Conservation (phyloP, 192 early-diverging fungal species). For the Jimgerdemannia flammicorona region DNA sequence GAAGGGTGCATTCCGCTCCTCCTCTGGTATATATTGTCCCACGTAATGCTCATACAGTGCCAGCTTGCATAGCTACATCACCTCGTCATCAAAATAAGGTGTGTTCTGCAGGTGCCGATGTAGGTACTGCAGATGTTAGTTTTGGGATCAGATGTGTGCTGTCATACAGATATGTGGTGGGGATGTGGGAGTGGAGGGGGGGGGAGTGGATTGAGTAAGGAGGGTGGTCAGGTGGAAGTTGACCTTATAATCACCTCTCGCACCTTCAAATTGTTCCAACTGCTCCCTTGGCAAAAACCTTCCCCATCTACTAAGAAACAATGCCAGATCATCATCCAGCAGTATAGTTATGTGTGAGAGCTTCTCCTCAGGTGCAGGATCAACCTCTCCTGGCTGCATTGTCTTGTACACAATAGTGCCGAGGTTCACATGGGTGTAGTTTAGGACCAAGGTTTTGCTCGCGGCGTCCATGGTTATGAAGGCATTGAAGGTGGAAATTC, state of each 20-base stretch:
- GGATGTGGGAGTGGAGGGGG: too few species aligned
- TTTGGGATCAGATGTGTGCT: constrained; percentile 17
- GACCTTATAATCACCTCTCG: constrained; percentile 35
- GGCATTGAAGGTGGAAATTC: too few species aligned
- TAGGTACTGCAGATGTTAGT: constrained; percentile 33
- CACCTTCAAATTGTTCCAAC: constrained; percentile 20
- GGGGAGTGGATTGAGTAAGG: not conserved
- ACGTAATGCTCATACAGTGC: constrained; percentile 36
- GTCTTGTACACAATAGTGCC: constrained; percentile 31
- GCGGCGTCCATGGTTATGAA: constrained; percentile 13
- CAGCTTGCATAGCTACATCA: constrained; percentile 34
- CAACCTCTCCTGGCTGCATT: constrained; percentile 21
- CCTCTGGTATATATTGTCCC: constrained; percentile 30
- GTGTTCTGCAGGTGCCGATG: constrained; percentile 20
- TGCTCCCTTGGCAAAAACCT: constrained; percentile 16
- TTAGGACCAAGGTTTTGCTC: constrained; percentile 5
- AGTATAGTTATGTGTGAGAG: constrained; percentile 18
- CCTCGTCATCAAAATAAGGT: constrained; percentile 34
- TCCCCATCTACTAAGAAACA: constrained; percentile 42
- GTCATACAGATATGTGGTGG: too few species aligned
- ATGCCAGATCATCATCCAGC: constrained; percentile 23
- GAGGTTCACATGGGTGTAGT: constrained; percentile 19
- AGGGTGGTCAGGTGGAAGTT: constrained; percentile 25
- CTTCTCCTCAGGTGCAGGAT: constrained; percentile 22
- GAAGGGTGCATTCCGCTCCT: constrained; percentile 22